Evolutionary conservation across 1,139 yeast genomes (phyloP), one percentile per base, ranked within the genome.

Genomic region (Tardiomyces depauwii): DNA sequence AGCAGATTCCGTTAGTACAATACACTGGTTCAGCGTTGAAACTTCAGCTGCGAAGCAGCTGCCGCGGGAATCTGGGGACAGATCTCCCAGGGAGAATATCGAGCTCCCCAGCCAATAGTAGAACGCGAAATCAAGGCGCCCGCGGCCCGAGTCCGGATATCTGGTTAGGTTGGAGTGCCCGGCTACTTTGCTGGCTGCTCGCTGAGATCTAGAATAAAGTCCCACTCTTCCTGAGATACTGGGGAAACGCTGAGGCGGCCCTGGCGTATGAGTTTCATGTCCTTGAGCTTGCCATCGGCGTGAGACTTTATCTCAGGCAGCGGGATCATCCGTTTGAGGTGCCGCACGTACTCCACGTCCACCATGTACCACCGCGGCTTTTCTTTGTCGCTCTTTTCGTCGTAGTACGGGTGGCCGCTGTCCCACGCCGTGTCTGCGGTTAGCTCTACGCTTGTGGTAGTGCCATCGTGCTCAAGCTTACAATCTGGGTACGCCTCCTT

Each of bases 351-450:
- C 43, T 57, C 56, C 16, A 76, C 75, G 46, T 72, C 74, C 3
- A 75, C 77, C 61, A 77, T 73, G 68, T 74, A 74, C 80, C 80
- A 76, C 45, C 67, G 59, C 7, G 79, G 78, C 2, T 54, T 54
- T 9, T 66, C 70, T 21, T 45, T 45, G 1, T 65, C 59, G 0
- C 74, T 61, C 53, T 72, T 73, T 0, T 74, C 47, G 52, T 75
- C 81, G 51, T 60, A 75, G 51, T 76, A 74, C 2, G 72, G 66
- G 40, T 70, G 66, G 21, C 57, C 60, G 5, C 59, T 49, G 49
- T 72, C 72, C 49, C 69, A 70, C 33, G 67, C 68, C 11, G 64
- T 59, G 44, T 49, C 53, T 47, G 25, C 7, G 4, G 25, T 21
- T 21, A 21, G 25, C 7, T 4, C 7, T 21, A 5, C 7, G 25